phyloP scores from a whole-genome alignment of 2,329 filamentous ascomycete species.

The Penicillium sp. region DNA sequence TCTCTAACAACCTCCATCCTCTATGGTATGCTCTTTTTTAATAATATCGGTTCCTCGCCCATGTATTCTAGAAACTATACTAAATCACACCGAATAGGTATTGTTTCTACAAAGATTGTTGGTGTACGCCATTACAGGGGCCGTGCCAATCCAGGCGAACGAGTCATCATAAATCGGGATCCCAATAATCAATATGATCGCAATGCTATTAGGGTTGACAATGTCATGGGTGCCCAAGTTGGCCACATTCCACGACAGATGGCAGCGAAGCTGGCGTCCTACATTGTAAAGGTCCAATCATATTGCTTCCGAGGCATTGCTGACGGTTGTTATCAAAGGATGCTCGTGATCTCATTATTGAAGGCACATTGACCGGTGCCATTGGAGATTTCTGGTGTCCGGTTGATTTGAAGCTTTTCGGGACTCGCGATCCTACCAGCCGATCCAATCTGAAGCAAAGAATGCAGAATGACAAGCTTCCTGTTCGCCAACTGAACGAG shows the following conservation, averaged over 20 bases:
- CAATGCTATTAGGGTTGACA: constrained; percentile 77
- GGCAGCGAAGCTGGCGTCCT: constrained; percentile 70
- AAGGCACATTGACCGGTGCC: constrained; percentile 66
- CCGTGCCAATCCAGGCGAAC: constrained; percentile 61
- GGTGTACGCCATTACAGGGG: constrained; percentile 64
- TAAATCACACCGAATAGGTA: constrained; percentile 26
- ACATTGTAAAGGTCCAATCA: constrained; percentile 55
- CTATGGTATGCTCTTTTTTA: constrained; percentile 37
- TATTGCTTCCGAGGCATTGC: background rate
- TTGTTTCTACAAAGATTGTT: constrained; percentile 57
- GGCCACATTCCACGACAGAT: constrained; percentile 71
- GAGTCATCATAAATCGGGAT: constrained; percentile 64
- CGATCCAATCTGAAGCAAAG: constrained; percentile 58
- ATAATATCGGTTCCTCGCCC: background rate
- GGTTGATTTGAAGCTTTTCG: constrained; percentile 67
- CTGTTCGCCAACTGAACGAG: constrained; percentile 55
- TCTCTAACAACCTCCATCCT: constrained; percentile 36
- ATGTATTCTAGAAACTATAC: background rate
- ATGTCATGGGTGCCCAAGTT: constrained; percentile 72
- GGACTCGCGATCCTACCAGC: constrained; percentile 57
- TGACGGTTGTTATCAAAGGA: constrained; percentile 44
- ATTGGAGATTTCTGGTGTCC: constrained; percentile 72
- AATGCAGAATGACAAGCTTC: constrained; percentile 65
- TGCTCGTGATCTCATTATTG: constrained; percentile 59
- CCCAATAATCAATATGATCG: constrained; percentile 67